Base-by-base conservation (phyloP, 768 basidiomycete genomes). In the Amyloporia xantha region DNA sequence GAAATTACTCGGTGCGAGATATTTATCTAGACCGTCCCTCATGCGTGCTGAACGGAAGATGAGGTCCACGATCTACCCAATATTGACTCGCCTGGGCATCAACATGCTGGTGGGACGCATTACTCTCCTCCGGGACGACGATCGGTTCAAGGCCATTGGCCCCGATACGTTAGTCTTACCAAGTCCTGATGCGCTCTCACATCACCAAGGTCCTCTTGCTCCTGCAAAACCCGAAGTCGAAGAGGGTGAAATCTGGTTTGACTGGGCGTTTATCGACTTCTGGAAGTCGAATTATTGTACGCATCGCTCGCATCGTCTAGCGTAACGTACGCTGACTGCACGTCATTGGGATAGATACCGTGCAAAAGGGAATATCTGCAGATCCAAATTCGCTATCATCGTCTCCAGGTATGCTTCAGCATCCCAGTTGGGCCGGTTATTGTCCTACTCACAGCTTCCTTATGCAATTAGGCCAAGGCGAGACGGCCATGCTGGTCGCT, bases 201-300 rank as follows among this genome's bases (percentile, higher is more conserved):
- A 51, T 38, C 58, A 68, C 24, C 24, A 61, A 68, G 43, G 64
- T 59, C 38, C 68, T 64, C 36, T 56, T 59, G 54, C 68, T 64
- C 36, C 57, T 59, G 54, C 68, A 13, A 76, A 73, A 53, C 55
- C 63, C 9, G 69, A 71, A 42, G 58, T 57, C 28, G 61, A 66
- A 44, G 86, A 89, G 59, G 88, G 81, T 23, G 91, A 93, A 66
- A 75, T 96, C 33, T 98, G 96, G 96, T 89, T 98, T 61, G 94
- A 98, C 65, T 98, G 94, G 91, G 79, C 85, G 0, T 98, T 98
- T 67, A 82, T 96, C 5, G 96, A 99, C 66, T 99, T 97, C 65
- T 94, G 91, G 87, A 98, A 98, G 70, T 93, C 91, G 40, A 94
- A 95, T 61, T 96, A 93, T 61, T 91, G 95, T 95, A 58, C 62